These are phyloP conservation scores for Periconia macrospinosa DNA, from an alignment of 2,329 filamentous ascomycete genomes.

Conservation along the genomic window DNA sequence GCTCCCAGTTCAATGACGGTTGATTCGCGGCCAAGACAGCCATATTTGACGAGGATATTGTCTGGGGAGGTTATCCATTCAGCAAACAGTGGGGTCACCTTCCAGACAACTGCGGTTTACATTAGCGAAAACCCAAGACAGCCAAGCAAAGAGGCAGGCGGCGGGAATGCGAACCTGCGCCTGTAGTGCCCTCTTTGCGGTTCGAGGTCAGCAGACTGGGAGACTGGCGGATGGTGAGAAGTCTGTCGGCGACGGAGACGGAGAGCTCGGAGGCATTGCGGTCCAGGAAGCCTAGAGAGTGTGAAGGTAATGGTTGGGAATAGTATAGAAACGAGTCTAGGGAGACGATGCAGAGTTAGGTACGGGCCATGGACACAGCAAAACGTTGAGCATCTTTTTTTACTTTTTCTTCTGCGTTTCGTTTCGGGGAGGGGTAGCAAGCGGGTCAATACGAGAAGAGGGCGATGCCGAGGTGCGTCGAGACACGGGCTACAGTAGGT, in stretches of 20 bases:
- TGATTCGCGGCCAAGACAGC: constrained; percentile 58
- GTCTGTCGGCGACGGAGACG: constrained; percentile 67
- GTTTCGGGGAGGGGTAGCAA: not conserved
- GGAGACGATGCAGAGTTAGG: constrained; percentile 3
- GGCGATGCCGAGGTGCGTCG: not conserved
- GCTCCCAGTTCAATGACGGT: constrained; percentile 72
- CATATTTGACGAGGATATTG: constrained; percentile 64
- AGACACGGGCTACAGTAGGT: not conserved
- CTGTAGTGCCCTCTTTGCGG: constrained; percentile 72
- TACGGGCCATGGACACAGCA: constrained; percentile 18
- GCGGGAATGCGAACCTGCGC: constrained; percentile 57
- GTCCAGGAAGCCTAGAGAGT: constrained; percentile 76
- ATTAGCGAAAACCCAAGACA: constrained; percentile 21
- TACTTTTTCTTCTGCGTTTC: no score
- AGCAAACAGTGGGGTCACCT: constrained; percentile 81
- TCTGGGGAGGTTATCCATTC: constrained; percentile 70
- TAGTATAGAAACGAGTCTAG: constrained; percentile 88
- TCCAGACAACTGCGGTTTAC: constrained; percentile 76
- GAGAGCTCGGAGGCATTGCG: constrained; percentile 66
- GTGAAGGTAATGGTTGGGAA: constrained; percentile 71
- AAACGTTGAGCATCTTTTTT: constrained; percentile 14
- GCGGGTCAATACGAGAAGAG: not conserved
- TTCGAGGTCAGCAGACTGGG: constrained; percentile 78
- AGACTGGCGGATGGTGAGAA: constrained; percentile 80
- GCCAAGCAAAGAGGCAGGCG: constrained; percentile 24